Base-by-base conservation (phyloP, 345 rosid genomes). In the Camelina neglecta region DNA sequence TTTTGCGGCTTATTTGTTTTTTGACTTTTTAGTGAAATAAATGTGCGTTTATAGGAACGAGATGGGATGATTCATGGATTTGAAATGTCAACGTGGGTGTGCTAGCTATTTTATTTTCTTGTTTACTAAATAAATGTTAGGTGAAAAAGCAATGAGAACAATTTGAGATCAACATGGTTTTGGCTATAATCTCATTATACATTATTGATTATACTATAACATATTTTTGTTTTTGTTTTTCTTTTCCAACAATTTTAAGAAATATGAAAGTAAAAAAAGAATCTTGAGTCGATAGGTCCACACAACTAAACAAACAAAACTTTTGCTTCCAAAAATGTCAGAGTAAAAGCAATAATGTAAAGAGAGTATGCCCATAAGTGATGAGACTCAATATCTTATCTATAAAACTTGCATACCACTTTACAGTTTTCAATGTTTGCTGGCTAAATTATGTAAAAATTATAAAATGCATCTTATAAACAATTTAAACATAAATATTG, bases 61-160 rank as follows among this genome's bases (percentile, higher is more conserved):
- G 13, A 35, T 3, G 35, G 9, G 36, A 24, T 49, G 26, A 12
- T 44, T 45, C 63, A 21, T 57, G 58, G 56, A 33, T 31, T 35
- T 65, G 78, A 74, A 54, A 10, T 65, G 57, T 74, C 77, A 64
- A 65, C 65, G 71, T 56, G 57, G 16, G 71, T 73, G 77, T 73
- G 77, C 77, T 36, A 15, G 36, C 5, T 66, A 20, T 58, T 57
- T 45, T 45, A 9, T 57, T 18, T 42, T 26, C 2, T 16, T 61
- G 8, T 29, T 20, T 59, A n/a, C 31, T 47, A 9, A 35, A 35
- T 35, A 35, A 13, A 9, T 31, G 74, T 70, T 69, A 42, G 74
- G 74, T 70, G 72, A 21, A n/a, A 70, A 71, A 71, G 75, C 67
- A 48, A 59, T 71, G 47, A 5, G 69, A 51, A 60, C 31, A 36